Evolutionary conservation across 1,284 basidiomycete species (phyloP).

Genomic region (Meira miltonrushii): DNA sequence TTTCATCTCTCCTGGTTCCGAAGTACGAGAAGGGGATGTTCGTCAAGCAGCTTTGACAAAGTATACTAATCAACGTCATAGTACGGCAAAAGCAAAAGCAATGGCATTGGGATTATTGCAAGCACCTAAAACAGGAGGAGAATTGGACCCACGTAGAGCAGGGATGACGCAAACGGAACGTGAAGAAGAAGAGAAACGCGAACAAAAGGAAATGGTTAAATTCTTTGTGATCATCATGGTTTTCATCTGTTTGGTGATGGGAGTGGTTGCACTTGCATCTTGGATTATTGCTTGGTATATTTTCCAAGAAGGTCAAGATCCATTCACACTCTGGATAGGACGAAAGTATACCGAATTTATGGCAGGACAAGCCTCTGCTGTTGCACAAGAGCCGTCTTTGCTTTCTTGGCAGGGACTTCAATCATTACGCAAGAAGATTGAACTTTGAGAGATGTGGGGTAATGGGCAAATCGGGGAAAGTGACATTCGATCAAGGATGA

Average conservation of each 20-base stretch:
- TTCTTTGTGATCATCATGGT: constrained; percentile 33
- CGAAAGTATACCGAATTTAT: neutral
- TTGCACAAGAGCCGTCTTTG: neutral
- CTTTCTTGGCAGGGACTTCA: neutral
- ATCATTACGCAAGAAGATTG: neutral
- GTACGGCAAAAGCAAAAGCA: constrained; percentile 3
- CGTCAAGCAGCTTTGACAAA: constrained; percentile 25
- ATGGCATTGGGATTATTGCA: neutral
- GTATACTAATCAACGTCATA: constrained; percentile 22
- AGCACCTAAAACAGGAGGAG: neutral
- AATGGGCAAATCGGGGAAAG: no score
- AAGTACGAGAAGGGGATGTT: constrained; percentile 21
- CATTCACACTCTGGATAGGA: constrained; percentile 15
- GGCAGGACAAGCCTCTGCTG: neutral
- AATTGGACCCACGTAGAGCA: constrained; percentile 5
- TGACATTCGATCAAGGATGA: no score
- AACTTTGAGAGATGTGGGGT: neutral
- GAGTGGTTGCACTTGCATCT: constrained; percentile 21
- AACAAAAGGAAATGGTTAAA: constrained; percentile 31
- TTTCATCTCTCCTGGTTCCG: constrained; percentile 24
- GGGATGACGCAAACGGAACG: constrained; percentile 10
- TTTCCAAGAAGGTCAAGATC: constrained; percentile 34
- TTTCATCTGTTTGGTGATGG: constrained; percentile 28
- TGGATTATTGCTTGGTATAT: constrained; percentile 41
- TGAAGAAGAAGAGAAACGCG: constrained; percentile 19